A percentile compares a stretch with the other conserved stretches of the same genome.
Conservation (phyloP, 2,329 filamentous ascomycete genomes). For the Fusarium pseudocircinatum region DNA sequence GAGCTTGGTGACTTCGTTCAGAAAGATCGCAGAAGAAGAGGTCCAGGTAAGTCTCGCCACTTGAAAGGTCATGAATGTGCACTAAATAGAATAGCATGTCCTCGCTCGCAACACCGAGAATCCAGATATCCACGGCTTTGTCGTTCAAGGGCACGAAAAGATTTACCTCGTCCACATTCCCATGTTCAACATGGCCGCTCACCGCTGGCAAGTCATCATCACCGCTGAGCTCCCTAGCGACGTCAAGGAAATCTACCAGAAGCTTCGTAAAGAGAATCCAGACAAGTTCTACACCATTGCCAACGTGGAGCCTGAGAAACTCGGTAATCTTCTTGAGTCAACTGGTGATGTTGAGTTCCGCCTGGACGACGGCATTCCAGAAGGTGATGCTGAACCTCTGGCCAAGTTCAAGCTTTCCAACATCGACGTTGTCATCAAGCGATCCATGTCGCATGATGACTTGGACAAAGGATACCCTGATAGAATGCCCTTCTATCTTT, state of each 20-base stretch:
- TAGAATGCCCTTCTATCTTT: not conserved
- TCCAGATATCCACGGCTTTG: not conserved
- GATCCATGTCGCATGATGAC: not conserved
- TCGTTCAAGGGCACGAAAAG: not conserved
- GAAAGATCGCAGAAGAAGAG: not conserved
- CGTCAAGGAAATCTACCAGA: not conserved
- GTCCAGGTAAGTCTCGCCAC: not conserved
- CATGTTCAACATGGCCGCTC: conserved; percentile 4
- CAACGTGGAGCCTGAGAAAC: not conserved
- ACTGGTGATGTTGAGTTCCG: not conserved
- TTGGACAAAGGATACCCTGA: not conserved
- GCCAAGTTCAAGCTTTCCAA: not conserved
- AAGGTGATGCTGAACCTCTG: not conserved
- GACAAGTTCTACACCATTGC: not conserved
- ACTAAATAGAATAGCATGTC: not conserved
- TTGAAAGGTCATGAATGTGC: rapidly evolving
- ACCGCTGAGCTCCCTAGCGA: not conserved
- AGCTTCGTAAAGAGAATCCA: not conserved
- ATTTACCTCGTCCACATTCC: not conserved
- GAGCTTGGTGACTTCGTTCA: not conserved
- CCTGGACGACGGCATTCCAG: not conserved
- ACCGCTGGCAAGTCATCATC: conserved; percentile 1
- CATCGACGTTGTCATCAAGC: not conserved
- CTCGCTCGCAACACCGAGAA: not conserved
- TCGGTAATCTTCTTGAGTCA: not conserved